These are phyloP conservation scores for Lizonia empirigonia DNA, from an alignment of 2,329 filamentous ascomycete species.

Conservation along the genomic window DNA sequence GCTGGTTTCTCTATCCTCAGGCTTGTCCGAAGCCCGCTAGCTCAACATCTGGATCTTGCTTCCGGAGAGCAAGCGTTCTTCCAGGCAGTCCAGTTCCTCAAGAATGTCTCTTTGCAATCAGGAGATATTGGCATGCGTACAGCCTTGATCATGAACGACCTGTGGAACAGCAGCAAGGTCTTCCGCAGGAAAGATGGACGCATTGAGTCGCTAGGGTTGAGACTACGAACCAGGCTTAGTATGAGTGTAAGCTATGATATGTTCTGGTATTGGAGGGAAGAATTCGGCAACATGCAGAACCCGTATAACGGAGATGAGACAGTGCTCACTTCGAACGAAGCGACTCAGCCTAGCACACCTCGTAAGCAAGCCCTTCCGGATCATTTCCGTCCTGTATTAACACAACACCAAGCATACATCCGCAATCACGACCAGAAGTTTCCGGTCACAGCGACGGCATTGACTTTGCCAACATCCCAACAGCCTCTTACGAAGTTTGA, in stretches of 20 bases:
- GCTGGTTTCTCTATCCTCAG: slow-evolving; percentile 44
- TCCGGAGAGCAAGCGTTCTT: slow-evolving; percentile 44
- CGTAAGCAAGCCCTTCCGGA: slow-evolving; percentile 27
- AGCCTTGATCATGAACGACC: slow-evolving; percentile 41
- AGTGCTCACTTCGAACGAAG: slow-evolving; percentile 23
- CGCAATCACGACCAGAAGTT: slow-evolving; percentile 23
- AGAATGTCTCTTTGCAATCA: slow-evolving; percentile 41
- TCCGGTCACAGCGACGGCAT: slow-evolving; percentile 16
- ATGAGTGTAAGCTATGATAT: slow-evolving; percentile 49
- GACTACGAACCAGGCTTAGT: slow-evolving; percentile 41
- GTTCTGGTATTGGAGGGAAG: slow-evolving; percentile 50
- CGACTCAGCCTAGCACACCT: slow-evolving; percentile 34
- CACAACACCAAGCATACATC: slow-evolving; percentile 22
- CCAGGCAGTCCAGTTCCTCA: slow-evolving; percentile 39
- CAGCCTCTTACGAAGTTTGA: slow-evolving; percentile 36
- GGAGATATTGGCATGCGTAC: slow-evolving; percentile 40
- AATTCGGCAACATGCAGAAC: slow-evolving; percentile 46
- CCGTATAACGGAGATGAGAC: slow-evolving; percentile 45
- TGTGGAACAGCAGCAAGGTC: slow-evolving; percentile 43
- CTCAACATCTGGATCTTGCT: slow-evolving; percentile 39
- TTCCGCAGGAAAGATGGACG: slow-evolving; percentile 42
- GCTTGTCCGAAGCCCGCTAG: slow-evolving; percentile 38
- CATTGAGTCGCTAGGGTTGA: slow-evolving; percentile 40
- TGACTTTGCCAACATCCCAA: slow-evolving; percentile 13
- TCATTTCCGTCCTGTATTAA: slow-evolving; percentile 14